Conservation (phyloP, 371 early-diverging fungal genomes). For the Saksenaea oblongispora region DNA sequence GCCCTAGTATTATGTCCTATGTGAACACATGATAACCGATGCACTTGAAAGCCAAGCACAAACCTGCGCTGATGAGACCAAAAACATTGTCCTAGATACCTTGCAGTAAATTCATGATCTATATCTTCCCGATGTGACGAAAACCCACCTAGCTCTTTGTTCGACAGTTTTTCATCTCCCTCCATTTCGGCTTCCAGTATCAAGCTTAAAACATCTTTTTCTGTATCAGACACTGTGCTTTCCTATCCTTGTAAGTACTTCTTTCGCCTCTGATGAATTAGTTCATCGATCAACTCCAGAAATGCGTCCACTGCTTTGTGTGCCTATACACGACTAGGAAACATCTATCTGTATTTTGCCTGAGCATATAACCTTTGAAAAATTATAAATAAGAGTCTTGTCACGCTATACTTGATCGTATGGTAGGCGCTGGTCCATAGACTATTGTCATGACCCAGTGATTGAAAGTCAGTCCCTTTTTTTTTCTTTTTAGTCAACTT, state of each 20-base stretch:
- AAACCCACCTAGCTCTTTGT: slow-evolving; percentile 33
- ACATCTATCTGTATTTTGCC: slow-evolving; percentile 11
- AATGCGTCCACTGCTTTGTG: slow-evolving; percentile 27
- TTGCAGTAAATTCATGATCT: not conserved
- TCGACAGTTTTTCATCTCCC: slow-evolving; percentile 23
- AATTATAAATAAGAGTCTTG: slow-evolving; percentile 40
- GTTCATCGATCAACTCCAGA: slow-evolving; percentile 29
- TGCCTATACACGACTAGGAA: slow-evolving; percentile 29
- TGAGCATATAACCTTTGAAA: slow-evolving; percentile 47
- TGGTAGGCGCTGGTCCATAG: slow-evolving; percentile 16
- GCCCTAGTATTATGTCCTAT: slow-evolving; percentile 24
- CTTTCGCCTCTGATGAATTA: slow-evolving; percentile 37
- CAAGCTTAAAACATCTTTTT: slow-evolving; percentile 46
- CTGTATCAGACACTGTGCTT: slow-evolving; percentile 16
- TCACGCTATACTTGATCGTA: slow-evolving; percentile 3
- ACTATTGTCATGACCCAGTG: slow-evolving; percentile 8
- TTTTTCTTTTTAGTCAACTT: not conserved
- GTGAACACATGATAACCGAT: slow-evolving; percentile 14
- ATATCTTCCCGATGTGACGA: not conserved
- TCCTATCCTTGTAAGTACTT: slow-evolving; percentile 15
- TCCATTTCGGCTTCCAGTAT: slow-evolving; percentile 34
- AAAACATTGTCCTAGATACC: slow-evolving; percentile 18
- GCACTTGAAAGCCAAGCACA: not conserved
- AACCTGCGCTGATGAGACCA: slow-evolving; percentile 36
- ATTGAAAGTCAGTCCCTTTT: slow-evolving; percentile 22